Conservation (phyloP, 768 basidiomycete genomes). For the Mycena vulgaris region DNA sequence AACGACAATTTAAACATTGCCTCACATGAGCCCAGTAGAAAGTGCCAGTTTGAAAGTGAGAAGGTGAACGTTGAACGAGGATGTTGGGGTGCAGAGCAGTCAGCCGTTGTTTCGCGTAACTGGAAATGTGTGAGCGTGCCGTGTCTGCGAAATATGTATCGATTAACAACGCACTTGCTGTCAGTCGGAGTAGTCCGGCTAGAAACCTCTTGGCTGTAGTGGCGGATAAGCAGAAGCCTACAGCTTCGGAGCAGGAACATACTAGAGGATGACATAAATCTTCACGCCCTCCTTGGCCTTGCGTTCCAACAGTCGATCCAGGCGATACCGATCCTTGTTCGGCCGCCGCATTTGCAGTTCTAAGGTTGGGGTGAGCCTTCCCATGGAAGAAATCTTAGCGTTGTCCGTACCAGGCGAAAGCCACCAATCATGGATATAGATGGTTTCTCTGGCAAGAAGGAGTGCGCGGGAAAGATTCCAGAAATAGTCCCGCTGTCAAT, state of each 20-base stretch:
- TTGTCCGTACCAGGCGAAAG: conserved; percentile 85
- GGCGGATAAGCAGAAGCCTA: conserved; percentile 6
- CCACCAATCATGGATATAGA: conserved; percentile 99
- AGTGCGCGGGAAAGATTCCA: conserved; percentile 97
- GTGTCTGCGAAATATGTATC: background rate
- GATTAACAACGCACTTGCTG: conserved; percentile 78
- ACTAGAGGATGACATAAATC: conserved; percentile 96
- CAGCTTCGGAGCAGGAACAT: conserved; percentile 44
- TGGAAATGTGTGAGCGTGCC: conserved; percentile 43
- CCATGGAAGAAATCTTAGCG: background rate
- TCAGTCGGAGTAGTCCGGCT: conserved; percentile 95
- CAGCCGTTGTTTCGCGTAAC: conserved; percentile 90
- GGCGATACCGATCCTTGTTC: conserved; percentile 84
- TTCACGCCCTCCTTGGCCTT: conserved; percentile 98
- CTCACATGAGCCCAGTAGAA: conserved; percentile 99
- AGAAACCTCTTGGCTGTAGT: conserved; percentile 90
- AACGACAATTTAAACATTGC: conserved; percentile 25
- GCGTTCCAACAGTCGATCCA: conserved; percentile 88
- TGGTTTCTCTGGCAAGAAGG: conserved; percentile 86
- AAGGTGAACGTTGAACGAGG: conserved; percentile 96
- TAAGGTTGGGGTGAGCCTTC: conserved; percentile 43
- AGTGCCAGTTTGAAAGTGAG: conserved; percentile 97
- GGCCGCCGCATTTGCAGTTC: conserved; percentile 92
- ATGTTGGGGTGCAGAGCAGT: conserved; percentile 90
- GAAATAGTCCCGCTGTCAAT: conserved; percentile 92